These are phyloP conservation scores for Sugiyamaella xylanicola DNA, from an alignment of 1,139 yeast species.

Conservation along the genomic window DNA sequence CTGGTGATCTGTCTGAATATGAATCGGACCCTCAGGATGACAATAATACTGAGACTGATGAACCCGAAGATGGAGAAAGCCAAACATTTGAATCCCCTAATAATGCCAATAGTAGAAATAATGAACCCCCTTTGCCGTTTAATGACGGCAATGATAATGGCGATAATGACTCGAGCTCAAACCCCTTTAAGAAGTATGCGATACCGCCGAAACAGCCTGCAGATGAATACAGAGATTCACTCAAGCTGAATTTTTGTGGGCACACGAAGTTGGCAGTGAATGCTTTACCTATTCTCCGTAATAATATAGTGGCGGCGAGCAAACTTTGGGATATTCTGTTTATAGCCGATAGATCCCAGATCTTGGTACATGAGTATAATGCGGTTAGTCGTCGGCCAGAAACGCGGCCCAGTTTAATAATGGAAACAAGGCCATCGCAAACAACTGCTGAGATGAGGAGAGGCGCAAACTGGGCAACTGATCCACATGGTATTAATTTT, in stretches of 20 bases:
- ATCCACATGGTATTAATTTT: conserved; percentile 61
- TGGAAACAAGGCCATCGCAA: conserved; percentile 29
- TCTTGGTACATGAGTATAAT: conserved; percentile 30
- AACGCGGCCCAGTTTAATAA: conserved; percentile 18
- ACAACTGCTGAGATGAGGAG: conserved; percentile 28
- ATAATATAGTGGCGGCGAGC: conserved; percentile 33
- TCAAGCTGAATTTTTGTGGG: conserved; percentile 26
- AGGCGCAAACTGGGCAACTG: conserved; percentile 36
- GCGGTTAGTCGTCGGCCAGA: conserved; percentile 27
- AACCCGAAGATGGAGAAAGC: not conserved
- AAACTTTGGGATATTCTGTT: conserved; percentile 26
- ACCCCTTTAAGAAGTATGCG: conserved; percentile 10
- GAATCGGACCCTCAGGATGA: no score
- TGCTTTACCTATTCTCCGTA: conserved; percentile 30
- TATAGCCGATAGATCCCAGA: conserved; percentile 29
- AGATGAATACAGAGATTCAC: conserved; percentile 19
- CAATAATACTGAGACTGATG: no score
- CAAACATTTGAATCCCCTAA: not conserved
- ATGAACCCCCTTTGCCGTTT: not conserved
- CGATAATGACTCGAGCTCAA: not conserved
- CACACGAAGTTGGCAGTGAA: conserved; percentile 20
- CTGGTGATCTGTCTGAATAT: conserved; percentile 8
- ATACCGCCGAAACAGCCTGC: conserved; percentile 27
- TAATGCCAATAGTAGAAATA: not conserved
- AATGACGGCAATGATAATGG: not conserved